Evolutionary conservation across 495 filamentous ascomycete species (phyloP).

Genomic region (Cryomyces minteri): DNA sequence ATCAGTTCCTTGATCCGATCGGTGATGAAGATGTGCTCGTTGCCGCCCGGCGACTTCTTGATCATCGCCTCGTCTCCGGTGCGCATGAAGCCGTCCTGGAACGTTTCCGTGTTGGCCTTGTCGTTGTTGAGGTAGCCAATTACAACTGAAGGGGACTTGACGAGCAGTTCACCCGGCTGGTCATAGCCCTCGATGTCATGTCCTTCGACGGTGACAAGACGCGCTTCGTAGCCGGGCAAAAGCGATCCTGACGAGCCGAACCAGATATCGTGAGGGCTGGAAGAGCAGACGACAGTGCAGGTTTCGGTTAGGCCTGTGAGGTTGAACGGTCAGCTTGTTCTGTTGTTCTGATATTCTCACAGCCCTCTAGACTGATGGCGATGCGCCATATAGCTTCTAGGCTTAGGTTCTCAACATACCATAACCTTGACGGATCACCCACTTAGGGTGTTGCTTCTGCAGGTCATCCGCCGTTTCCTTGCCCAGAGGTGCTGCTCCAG

Average conservation of each 20-base stretch:
- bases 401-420: slow-evolving; percentile 27
- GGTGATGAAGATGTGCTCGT: slow-evolving; percentile 69
- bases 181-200: slow-evolving; percentile 58
- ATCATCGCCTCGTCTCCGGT: slow-evolving; percentile 78
- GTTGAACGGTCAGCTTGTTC: neutral
- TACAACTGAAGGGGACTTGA: slow-evolving; percentile 58
- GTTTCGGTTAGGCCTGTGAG: slow-evolving; percentile 60
- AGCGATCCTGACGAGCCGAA: slow-evolving; percentile 59
- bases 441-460: slow-evolving; percentile 41
- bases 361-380: too few relatives aligned
- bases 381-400: neutral
- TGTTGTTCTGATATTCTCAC: too few relatives aligned
- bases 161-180: slow-evolving; percentile 61
- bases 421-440: slow-evolving; percentile 62
- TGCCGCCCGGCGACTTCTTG: slow-evolving; percentile 36
- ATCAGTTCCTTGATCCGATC: slow-evolving; percentile 89
- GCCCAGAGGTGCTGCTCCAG: slow-evolving; percentile 71
- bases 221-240: slow-evolving; percentile 44
- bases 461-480: slow-evolving; percentile 57
- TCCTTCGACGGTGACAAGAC: slow-evolving; percentile 55
- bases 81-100: slow-evolving; percentile 57
- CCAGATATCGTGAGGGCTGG: slow-evolving; percentile 45
- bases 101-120: slow-evolving; percentile 65
- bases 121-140: slow-evolving; percentile 77
- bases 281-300: slow-evolving; percentile 50